Percentiles rank a stretch among this genome's conserved stretches.
phyloP scores from a whole-genome alignment of 805 yeast genomes.

The Metschnikowia picachoensis region DNA sequence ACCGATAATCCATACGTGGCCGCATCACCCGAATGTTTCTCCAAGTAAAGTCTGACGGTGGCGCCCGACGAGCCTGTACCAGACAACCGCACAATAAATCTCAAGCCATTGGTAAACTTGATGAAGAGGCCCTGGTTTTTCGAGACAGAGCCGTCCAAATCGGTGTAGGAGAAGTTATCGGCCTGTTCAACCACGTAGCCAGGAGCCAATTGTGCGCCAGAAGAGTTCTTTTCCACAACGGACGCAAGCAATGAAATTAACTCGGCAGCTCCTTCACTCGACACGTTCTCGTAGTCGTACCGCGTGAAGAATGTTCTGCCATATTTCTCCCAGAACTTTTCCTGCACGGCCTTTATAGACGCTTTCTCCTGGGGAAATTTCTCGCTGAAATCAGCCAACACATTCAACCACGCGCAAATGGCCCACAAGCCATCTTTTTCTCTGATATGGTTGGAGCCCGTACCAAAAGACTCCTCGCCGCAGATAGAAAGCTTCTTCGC shows the following conservation, averaged over 20 bases:
- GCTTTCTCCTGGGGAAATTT: constrained; percentile 55
- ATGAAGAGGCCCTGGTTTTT: constrained; percentile 83
- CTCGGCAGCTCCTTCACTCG: constrained; percentile 66
- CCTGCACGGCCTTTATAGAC: constrained; percentile 76
- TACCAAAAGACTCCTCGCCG: constrained; percentile 98
- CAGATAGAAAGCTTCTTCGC: constrained; percentile 91
- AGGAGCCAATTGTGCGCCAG: constrained; percentile 48
- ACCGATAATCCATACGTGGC: constrained; percentile 49
- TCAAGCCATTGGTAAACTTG: constrained; percentile 74
- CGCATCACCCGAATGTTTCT: constrained; percentile 67
- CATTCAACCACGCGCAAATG: constrained; percentile 93
- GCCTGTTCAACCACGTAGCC: constrained; percentile 63
- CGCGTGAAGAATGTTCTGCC: constrained; percentile 98
- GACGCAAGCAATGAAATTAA: constrained; percentile 48
- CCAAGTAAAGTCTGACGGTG: constrained; percentile 88
- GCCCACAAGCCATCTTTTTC: constrained; percentile 99
- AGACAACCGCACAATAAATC: constrained; percentile 85
- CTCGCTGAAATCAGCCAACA: constrained; percentile 75
- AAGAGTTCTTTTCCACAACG: constrained; percentile 26
- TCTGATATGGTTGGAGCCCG: constrained; percentile 95
- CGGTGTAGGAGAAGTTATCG: constrained; percentile 89
- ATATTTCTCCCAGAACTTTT: constrained; percentile 82
- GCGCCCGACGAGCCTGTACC: constrained; percentile 99
- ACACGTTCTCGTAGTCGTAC: constrained; percentile 86
- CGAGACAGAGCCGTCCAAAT: constrained; percentile 89